phyloP scores from a whole-genome alignment of 2,329 filamentous ascomycete species.

The Boeremia exigua region DNA sequence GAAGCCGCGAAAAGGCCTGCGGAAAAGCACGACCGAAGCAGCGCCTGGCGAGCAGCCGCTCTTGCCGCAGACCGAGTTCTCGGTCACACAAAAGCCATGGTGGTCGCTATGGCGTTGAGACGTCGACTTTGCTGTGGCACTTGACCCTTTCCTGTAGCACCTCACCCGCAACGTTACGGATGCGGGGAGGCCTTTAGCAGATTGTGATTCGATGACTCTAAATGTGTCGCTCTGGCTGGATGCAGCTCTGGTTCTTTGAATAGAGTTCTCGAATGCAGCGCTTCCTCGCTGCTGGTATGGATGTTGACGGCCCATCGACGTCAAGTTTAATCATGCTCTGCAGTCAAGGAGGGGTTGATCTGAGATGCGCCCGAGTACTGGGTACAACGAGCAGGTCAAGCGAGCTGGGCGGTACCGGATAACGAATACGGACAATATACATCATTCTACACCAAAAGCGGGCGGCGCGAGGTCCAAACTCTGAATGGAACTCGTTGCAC shows the following conservation, averaged over 20 bases:
- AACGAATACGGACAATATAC: slow-evolving; percentile 12
- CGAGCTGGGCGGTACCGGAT: slow-evolving; percentile 11
- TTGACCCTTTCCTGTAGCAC: neutral
- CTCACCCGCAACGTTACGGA: slow-evolving; percentile 15
- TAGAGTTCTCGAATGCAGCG: slow-evolving; percentile 7
- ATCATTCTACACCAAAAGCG: slow-evolving; percentile 12
- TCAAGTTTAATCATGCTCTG: neutral
- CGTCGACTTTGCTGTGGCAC: slow-evolving; percentile 9
- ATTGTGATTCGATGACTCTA: slow-evolving; percentile 5
- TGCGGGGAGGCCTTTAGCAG: slow-evolving; percentile 16
- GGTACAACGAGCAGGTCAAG: slow-evolving; percentile 17
- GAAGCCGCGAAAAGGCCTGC: slow-evolving; percentile 47
- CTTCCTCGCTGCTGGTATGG: neutral
- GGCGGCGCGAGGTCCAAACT: slow-evolving; percentile 3
- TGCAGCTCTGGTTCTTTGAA: neutral
- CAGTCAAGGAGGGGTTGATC: slow-evolving; percentile 10
- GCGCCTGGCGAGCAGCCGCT: slow-evolving; percentile 20
- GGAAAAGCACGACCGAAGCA: slow-evolving; percentile 21
- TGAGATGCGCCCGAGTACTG: slow-evolving; percentile 3
- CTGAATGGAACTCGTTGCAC: slow-evolving; percentile 8
- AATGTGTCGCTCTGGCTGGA: neutral
- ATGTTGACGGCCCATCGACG: slow-evolving; percentile 7
- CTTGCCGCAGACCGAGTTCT: slow-evolving; percentile 23
- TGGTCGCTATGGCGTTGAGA: slow-evolving; percentile 46
- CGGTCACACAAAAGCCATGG: slow-evolving; percentile 39